Percentiles rank a stretch among this genome's conserved stretches.
Evolutionary conservation across 2,329 filamentous ascomycete species (phyloP).

Genomic region (Lecanoromycetidae sp.): DNA sequence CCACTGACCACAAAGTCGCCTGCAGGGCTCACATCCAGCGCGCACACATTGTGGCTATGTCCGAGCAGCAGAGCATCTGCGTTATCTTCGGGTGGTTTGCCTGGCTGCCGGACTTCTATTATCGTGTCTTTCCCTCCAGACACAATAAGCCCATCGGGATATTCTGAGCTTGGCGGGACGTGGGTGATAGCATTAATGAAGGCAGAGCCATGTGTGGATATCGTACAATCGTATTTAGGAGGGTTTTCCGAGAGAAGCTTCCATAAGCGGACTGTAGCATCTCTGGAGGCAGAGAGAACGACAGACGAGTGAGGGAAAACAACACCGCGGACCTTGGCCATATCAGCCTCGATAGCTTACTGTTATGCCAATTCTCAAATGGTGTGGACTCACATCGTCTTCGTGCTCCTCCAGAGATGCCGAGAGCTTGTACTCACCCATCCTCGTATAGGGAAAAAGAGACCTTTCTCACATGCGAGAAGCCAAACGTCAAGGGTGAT

Average conservation of each 20-base stretch:
- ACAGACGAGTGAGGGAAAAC: slow-evolving; percentile 60
- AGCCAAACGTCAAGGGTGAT: background rate
- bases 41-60: slow-evolving; percentile 77
- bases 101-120: slow-evolving; percentile 73
- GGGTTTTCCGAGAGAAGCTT: slow-evolving; percentile 53
- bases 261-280: slow-evolving; percentile 84
- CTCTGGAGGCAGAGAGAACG: slow-evolving; percentile 77
- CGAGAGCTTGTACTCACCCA: slow-evolving; percentile 85
- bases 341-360: background rate
- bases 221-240: slow-evolving; percentile 61
- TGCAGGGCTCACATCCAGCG: slow-evolving; percentile 64
- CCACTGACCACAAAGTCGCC: slow-evolving; percentile 73
- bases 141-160: slow-evolving; percentile 68
- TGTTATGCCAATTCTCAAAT: background rate
- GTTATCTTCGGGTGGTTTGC: slow-evolving; percentile 55
- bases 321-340: slow-evolving; percentile 69
- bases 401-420: slow-evolving; percentile 81
- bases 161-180: slow-evolving; percentile 53
- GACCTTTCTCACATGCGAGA: background rate
- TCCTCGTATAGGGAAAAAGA: too few species aligned
- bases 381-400: slow-evolving; percentile 60
- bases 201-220: slow-evolving; percentile 65
- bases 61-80: slow-evolving; percentile 78
- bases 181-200: slow-evolving; percentile 83
- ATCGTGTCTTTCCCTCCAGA: slow-evolving; percentile 86